Evolutionary conservation across 2,329 filamentous ascomycete genomes (phyloP).

Genomic region (Ceratocystis cubensis): DNA sequence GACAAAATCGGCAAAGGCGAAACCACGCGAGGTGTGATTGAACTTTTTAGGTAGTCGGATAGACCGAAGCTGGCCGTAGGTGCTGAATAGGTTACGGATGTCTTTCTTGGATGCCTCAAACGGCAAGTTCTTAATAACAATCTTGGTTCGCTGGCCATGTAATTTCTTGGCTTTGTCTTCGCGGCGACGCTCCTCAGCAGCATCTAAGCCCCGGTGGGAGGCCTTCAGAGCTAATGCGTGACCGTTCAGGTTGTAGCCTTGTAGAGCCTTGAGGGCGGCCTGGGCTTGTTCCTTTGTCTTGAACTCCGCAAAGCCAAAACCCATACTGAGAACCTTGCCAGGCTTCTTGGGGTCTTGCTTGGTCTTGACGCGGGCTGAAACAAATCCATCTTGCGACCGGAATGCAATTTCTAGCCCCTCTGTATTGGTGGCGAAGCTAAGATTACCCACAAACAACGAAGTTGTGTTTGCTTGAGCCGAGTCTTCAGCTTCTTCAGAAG

Average conservation of each 20-base stretch:
- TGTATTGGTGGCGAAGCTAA: constrained; percentile 82
- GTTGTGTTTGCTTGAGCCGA: constrained; percentile 37
- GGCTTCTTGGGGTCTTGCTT: constrained; percentile 86
- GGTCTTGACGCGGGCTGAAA: constrained; percentile 82
- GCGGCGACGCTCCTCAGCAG: constrained; percentile 71
- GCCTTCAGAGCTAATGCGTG: constrained; percentile 76
- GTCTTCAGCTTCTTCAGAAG: constrained; percentile 40
- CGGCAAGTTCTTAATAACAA: constrained; percentile 95
- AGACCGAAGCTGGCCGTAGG: constrained; percentile 83
- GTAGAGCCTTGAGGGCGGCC: constrained; percentile 71
- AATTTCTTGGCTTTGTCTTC: constrained; percentile 74
- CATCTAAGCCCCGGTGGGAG: constrained; percentile 77
- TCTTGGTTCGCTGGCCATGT: constrained; percentile 68
- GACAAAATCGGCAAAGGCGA: constrained; percentile 93
- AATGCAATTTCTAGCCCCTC: constrained; percentile 65
- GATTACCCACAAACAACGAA: constrained; percentile 87
- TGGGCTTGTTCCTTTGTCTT: constrained; percentile 63
- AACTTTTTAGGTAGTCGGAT: constrained; percentile 94
- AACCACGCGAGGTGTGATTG: constrained; percentile 75
- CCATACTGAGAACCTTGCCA: constrained; percentile 84
- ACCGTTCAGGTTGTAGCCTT: constrained; percentile 74
- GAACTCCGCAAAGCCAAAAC: constrained; percentile 92
- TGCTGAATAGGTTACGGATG: constrained; percentile 68
- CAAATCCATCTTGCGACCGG: constrained; percentile 70
- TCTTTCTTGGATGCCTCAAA: constrained; percentile 95